Evolutionary conservation across 2,329 filamentous ascomycete species (phyloP).

Genomic region (Mycocentrospora acerina): DNA sequence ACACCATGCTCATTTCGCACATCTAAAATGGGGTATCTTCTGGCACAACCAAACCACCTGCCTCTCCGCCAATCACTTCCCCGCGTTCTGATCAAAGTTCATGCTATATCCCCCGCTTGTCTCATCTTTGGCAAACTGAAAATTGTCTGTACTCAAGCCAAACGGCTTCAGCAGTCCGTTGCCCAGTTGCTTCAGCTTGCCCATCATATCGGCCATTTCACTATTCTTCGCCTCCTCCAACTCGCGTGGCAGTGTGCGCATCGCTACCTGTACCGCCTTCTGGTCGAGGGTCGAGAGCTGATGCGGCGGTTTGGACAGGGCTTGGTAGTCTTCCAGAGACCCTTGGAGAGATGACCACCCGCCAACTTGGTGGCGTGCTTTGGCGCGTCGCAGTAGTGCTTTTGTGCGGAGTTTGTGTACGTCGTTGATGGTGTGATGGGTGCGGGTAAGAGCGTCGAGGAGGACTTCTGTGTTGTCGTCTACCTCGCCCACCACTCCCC

Average conservation of each 20-base stretch:
- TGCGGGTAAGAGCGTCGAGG: slow-evolving; percentile 35
- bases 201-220: slow-evolving; percentile 97
- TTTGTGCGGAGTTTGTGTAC: slow-evolving; percentile 79
- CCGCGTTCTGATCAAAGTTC: slow-evolving; percentile 67
- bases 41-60: background rate
- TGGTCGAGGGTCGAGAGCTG: slow-evolving; percentile 64
- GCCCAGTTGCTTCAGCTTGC: slow-evolving; percentile 87
- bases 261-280: slow-evolving; percentile 66
- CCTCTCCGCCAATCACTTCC: slow-evolving; percentile 2
- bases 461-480: slow-evolving; percentile 50
- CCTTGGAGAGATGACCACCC: slow-evolving; percentile 80
- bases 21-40: background rate
- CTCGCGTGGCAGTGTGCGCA: slow-evolving; percentile 65
- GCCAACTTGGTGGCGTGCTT: slow-evolving; percentile 68
- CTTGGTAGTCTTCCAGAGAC: slow-evolving; percentile 78
- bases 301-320: slow-evolving; percentile 60
- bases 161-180: slow-evolving; percentile 93
- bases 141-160: slow-evolving; percentile 90
- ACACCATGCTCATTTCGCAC: too few relatives aligned
- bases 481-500: slow-evolving; percentile 62
- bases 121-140: slow-evolving; percentile 90
- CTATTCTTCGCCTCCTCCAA: slow-evolving; percentile 78
- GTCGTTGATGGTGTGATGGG: slow-evolving; percentile 52
- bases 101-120: slow-evolving; percentile 90
- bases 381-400: slow-evolving; percentile 75